Evolutionary conservation across 257 asterid species (phyloP), one percentile per base, ranked within the genome.

Genomic region (Primulina tabacum): DNA sequence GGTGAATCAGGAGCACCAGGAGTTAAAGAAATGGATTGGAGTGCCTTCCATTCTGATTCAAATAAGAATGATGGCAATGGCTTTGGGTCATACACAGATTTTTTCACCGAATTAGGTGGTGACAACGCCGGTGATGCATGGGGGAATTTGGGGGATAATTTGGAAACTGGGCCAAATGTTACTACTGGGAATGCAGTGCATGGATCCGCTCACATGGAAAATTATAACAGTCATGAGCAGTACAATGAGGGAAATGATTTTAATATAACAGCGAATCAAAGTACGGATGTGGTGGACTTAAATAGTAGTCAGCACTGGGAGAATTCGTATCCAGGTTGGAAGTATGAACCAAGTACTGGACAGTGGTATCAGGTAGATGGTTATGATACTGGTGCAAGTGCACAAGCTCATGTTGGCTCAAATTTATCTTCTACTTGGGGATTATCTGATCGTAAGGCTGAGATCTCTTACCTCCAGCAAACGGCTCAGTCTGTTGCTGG

Each of bases 321-420:
- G 74, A 86, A 69, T 69, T 90, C 76, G 34, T 91, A 90, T 84
- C 97, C 99, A 0, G 96, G 99, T 37, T 94, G 99, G 99, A 89
- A 82, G 78, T 81, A 74, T 77, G 92, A 94, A 75, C 75, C 74
- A 3, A 68, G 55, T 75, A 86, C 92, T 47, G 95, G 97, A 52
- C 88, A 89, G 73, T 94, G 99, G 99, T 91, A 89, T 85, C 91
- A 85, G 85, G 74, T 85, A 47, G 90, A 81, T 79, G 85, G 77
- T 60, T 80, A 78, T 77, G 78, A 80, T 63, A 67, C 77, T 30
- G 67, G 80, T 50, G 64, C 78, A 40, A 69, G 73, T 74, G 70
- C 62, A 62, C 86, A 80, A 62, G 82, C 77, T 24, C 78, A 61
- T 75, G 62, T 64, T 0, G 77, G 71, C 61, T 61, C 89, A 62